Percentiles rank a stretch among this genome's conserved stretches.
Conservation (phyloP, 106 monocot genomes). For the Acanthochlamys bracteata region DNA sequence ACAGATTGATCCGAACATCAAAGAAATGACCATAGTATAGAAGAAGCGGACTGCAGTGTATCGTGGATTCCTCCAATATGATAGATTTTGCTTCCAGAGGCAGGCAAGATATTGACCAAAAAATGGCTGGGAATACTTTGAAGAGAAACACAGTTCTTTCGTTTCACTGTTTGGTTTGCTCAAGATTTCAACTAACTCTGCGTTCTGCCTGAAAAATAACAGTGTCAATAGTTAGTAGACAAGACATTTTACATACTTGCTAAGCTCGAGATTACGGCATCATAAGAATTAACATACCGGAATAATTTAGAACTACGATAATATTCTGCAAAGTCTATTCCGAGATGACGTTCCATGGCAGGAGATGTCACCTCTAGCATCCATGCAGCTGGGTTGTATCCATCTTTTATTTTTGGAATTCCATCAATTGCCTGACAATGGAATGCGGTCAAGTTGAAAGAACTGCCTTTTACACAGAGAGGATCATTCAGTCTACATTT, state of each 20-base stretch:
- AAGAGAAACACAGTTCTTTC: slow-evolving; percentile 82
- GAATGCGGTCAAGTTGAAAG: background rate
- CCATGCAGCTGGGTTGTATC: slow-evolving; percentile 96
- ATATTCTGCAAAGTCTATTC: slow-evolving; percentile 84
- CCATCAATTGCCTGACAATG: slow-evolving; percentile 77
- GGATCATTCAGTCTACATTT: background rate
- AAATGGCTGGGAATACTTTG: slow-evolving; percentile 77
- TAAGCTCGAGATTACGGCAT: background rate
- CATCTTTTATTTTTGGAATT: slow-evolving; percentile 90
- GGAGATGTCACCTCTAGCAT: slow-evolving; percentile 95
- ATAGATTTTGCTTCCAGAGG: slow-evolving; percentile 96
- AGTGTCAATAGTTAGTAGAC: slow-evolving; percentile 6
- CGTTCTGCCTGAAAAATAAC: slow-evolving; percentile 51
- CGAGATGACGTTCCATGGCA: slow-evolving; percentile 56
- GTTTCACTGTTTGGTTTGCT: slow-evolving; percentile 59
- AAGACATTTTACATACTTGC: slow-evolving; percentile 5
- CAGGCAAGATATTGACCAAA: slow-evolving; percentile 68
- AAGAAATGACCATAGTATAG: slow-evolving; percentile 85
- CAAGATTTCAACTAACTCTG: slow-evolving; percentile 68
- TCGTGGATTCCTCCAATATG: slow-evolving; percentile 99
- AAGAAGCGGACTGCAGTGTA: slow-evolving; percentile 99
- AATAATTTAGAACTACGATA: slow-evolving; percentile 75
- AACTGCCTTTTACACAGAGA: background rate
- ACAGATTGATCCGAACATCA: slow-evolving; percentile 99
- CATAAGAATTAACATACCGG: slow-evolving; percentile 30